Evolutionary conservation across 2,329 filamentous ascomycete species (phyloP).

Genomic region (Ophiostoma fasciatum): DNA sequence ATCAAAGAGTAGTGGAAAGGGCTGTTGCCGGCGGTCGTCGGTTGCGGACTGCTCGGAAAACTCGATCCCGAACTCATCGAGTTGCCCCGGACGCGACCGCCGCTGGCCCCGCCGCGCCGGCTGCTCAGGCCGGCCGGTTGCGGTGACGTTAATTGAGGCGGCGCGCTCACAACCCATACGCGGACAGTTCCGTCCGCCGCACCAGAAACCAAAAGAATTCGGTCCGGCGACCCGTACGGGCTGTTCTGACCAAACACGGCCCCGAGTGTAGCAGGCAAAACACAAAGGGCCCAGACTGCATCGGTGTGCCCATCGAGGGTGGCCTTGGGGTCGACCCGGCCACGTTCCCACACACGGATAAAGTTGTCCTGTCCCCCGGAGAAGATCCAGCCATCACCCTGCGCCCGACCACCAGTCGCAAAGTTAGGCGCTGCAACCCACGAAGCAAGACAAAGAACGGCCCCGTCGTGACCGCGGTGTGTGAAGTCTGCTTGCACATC

Average conservation of each 20-base stretch:
- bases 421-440: constrained; percentile 83
- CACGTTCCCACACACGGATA: constrained; percentile 88
- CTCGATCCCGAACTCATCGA: constrained; percentile 90
- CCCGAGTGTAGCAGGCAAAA: constrained; percentile 70
- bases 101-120: constrained; percentile 41
- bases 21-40: constrained; percentile 68
- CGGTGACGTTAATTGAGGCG: constrained; percentile 71
- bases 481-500: constrained; percentile 92
- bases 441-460: constrained; percentile 73
- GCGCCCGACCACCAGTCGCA: constrained; percentile 71
- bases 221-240: constrained; percentile 65
- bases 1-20: constrained; percentile 81
- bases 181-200: constrained; percentile 83
- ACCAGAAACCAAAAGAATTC: constrained; percentile 81
- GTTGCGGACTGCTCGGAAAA: constrained; percentile 80
- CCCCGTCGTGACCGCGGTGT: constrained; percentile 82
- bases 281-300: constrained; percentile 89
- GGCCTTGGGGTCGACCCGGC: constrained; percentile 85
- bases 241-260: constrained; percentile 64
- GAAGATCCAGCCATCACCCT: constrained; percentile 96
- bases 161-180: constrained; percentile 86
- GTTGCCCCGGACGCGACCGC: constrained; percentile 71
- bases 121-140: constrained; percentile 41
- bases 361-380: constrained; percentile 91
- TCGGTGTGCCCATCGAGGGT: constrained; percentile 90